Evolutionary conservation across 2,329 filamentous ascomycete species (phyloP), one percentile per base, ranked within the genome.

Genomic region (Cladosporium sp.): DNA sequence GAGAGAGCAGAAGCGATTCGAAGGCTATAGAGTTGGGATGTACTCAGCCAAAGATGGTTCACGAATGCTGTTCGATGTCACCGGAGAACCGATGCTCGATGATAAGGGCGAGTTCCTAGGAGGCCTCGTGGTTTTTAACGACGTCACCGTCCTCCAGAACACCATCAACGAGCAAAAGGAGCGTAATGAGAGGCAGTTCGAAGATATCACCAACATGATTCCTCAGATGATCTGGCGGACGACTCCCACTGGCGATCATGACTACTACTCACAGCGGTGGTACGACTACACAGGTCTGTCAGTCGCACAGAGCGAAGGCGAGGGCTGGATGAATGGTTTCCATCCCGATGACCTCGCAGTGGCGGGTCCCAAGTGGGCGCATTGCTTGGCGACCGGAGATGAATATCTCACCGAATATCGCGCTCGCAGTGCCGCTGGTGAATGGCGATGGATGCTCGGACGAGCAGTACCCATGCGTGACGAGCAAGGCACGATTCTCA

Each of bases 241-340:
- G 0, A 82, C 70, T 0, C 76, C 85, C 0, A 79, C 85, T 13
- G 87, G 88, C 0, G 59, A 72, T 20, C 77, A 82, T 57, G 86
- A 91, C 59, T 91, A 88, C 68, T 91, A 85, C 66, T 88, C 86
- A 52, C 79, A 81, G 41, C 74, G 84, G n/a, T 92, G 87, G 85
- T 88, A 88, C 61, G 78, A 81, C n/a, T 91, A 88, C 59, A 91
- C 88, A 0, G 85, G 88, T 0, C 68, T 89, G 19, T 77, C 75
- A 0, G 73, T 76, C 8, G 80, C 85, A 39, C 72, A 83, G 8
- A 86, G 82, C 20, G 58, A 85, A 2, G 86, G 85, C 0, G 61
- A 73, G 24, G 78, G 78, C 2, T 89, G 85, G 84, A 71, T 74
- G 59, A 69, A 74, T 3, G 76, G 82, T 0, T 86, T 89, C 56